Evolutionary conservation across 148 eudicot genomes (phyloP).

Genomic region (Arbutus unedo): DNA sequence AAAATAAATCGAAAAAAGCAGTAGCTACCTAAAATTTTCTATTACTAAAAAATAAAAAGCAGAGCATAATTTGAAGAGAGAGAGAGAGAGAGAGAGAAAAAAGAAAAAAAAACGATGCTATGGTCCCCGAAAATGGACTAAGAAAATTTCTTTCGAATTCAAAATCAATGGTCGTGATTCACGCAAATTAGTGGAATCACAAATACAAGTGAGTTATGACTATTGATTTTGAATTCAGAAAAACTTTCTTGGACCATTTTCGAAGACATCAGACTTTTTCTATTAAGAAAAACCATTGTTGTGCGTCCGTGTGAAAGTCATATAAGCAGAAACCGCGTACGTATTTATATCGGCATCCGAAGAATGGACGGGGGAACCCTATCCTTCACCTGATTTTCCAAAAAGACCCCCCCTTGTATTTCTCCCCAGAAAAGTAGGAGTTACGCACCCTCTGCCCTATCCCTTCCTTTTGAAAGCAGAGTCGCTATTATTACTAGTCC

Average conservation of each 20-base stretch:
- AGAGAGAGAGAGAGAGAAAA: too few species aligned
- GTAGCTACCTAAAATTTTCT: too few species aligned
- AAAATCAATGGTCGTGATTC: too few species aligned
- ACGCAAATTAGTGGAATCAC: too few species aligned
- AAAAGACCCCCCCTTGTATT: neutral
- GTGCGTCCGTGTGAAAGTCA: conserved; percentile 9
- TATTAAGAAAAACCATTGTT: neutral
- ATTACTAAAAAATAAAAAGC: neutral
- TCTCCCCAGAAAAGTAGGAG: neutral
- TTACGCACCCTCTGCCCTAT: neutral
- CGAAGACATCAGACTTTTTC: too few species aligned
- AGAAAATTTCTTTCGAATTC: too few species aligned
- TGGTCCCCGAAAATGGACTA: too few species aligned
- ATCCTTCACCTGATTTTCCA: conserved; percentile 2
- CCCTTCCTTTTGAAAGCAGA: conserved; percentile 9
- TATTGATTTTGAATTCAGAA: too few species aligned
- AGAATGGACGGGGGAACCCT: neutral
- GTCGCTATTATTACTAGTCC: conserved; percentile 4
- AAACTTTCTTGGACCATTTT: too few species aligned
- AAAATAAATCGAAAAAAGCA: too few species aligned
- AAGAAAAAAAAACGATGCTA: too few species aligned
- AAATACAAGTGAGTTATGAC: too few species aligned
- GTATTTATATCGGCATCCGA: neutral
- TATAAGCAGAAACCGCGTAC: neutral
- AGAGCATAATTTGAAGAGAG: conserved; percentile 1